These are phyloP conservation scores for Saccharum hybrid DNA, from an alignment of 202 grass and related monocot species.

Conservation along the genomic window DNA sequence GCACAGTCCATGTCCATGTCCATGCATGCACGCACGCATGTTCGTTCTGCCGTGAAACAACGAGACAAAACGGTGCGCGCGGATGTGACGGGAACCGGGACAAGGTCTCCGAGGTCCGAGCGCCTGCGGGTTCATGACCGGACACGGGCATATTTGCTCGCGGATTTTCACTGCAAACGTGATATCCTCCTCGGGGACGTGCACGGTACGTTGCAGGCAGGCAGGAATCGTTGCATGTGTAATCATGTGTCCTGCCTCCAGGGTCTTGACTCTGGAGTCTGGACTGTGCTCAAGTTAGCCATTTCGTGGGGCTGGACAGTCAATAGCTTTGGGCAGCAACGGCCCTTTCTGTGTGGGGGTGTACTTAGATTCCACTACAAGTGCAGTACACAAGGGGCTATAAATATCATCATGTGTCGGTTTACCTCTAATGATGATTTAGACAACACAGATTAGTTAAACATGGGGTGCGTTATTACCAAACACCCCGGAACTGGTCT, in stretches of 20 bases:
- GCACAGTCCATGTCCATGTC: too few relatives aligned
- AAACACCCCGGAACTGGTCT: too few relatives aligned
- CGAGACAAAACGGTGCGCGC: neutral
- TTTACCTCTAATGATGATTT: neutral
- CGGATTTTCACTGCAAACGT: neutral
- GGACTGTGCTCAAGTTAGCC: neutral
- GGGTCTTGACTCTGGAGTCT: neutral
- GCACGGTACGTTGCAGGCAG: constrained; percentile 11
- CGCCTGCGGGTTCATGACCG: neutral
- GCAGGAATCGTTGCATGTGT: constrained; percentile 43
- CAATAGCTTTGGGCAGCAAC: neutral
- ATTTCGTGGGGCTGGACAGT: neutral
- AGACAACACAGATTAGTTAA: neutral
- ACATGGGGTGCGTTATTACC: neutral
- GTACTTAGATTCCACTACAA: constrained; percentile 55
- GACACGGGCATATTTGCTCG: constrained; percentile 17
- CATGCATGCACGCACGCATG: too few relatives aligned
- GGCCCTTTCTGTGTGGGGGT: neutral
- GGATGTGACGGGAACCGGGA: neutral
- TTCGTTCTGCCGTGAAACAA: constrained; percentile 13
- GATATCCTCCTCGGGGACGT: constrained; percentile 34
- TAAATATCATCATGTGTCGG: constrained; percentile 42
- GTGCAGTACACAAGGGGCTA: neutral
- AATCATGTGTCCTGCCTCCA: neutral
- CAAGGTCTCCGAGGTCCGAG: neutral